Evolutionary conservation across 2,329 filamentous ascomycete genomes (phyloP).

Genomic region (Colletotrichum noveboracense): DNA sequence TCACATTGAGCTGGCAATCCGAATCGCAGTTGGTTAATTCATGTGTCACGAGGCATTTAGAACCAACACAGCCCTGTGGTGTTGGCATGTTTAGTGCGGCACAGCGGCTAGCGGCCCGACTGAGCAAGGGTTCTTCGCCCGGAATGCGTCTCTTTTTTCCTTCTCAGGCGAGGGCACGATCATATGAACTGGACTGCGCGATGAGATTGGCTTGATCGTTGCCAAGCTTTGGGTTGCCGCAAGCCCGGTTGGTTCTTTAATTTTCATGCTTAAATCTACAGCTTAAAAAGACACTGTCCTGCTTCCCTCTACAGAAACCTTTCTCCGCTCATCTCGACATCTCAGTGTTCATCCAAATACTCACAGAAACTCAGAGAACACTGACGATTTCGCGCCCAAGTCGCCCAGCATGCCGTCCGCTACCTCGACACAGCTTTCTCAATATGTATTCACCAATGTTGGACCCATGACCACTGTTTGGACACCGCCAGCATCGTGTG

Average conservation of each 20-base stretch:
- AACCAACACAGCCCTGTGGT: background rate
- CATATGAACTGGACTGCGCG: background rate
- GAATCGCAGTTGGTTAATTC: background rate
- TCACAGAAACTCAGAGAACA: background rate
- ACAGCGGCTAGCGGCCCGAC: background rate
- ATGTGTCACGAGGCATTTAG: background rate
- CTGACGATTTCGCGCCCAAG: background rate
- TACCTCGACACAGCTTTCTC: background rate
- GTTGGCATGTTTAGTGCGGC: background rate
- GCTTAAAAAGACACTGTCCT: background rate
- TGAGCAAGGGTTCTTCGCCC: background rate
- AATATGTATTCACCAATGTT: slow-evolving; percentile 2
- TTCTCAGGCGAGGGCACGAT: background rate
- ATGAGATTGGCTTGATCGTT: background rate
- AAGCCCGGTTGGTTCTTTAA: background rate
- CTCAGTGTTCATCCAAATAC: background rate
- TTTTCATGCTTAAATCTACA: background rate
- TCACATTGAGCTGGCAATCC: background rate
- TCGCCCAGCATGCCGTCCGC: background rate
- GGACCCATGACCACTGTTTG: slow-evolving; percentile 25
- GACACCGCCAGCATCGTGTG: slow-evolving; percentile 16
- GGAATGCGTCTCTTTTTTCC: background rate
- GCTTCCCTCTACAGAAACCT: background rate
- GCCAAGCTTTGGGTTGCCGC: background rate
- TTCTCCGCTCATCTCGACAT: background rate